Percentiles rank a stretch among this genome's conserved stretches.
Evolutionary conservation across 129 eudicot genomes (phyloP).

Genomic region (Chrysanthemum makinoi): DNA sequence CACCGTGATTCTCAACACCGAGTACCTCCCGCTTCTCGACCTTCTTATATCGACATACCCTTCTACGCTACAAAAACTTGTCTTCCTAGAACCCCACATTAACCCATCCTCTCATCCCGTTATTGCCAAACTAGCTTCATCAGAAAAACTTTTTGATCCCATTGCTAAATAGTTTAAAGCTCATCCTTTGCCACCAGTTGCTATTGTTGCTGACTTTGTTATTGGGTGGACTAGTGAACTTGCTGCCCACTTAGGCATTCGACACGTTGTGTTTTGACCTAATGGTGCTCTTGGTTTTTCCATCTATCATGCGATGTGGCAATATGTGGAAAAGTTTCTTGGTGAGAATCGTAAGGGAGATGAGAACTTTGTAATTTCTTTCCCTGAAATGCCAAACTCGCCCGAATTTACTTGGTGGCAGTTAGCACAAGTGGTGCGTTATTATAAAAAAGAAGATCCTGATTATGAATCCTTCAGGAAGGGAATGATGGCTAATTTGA

Average conservation of each 20-base stretch:
- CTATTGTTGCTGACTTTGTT: conserved; percentile 39
- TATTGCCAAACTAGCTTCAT: background rate
- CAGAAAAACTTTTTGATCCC: conserved; percentile 15
- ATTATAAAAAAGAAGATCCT: conserved; percentile 23
- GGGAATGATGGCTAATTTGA: conserved; percentile 25
- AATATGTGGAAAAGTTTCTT: background rate
- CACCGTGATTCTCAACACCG: conserved; percentile 53
- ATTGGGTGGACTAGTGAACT: conserved; percentile 40
- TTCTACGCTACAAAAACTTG: conserved; percentile 33
- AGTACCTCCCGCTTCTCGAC: conserved; percentile 40
- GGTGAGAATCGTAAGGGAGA: background rate
- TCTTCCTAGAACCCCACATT: conserved; percentile 37
- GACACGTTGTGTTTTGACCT: conserved; percentile 27
- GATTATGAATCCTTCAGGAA: conserved; percentile 26
- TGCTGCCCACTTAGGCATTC: conserved; percentile 32
- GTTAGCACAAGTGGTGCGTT: background rate
- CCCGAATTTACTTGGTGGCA: conserved; percentile 32
- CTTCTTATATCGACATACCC: conserved; percentile 54
- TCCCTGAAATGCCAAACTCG: conserved; percentile 31
- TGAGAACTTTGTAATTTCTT: conserved; percentile 14
- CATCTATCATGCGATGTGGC: too few species aligned
- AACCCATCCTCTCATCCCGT: conserved; percentile 34
- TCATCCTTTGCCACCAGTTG: conserved; percentile 19
- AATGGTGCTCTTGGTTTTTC: too few species aligned
- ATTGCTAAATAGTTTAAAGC: conserved; percentile 12